Base-by-base conservation (phyloP, 208 protist genomes). In the Trypanosomatidae sp. region DNA sequence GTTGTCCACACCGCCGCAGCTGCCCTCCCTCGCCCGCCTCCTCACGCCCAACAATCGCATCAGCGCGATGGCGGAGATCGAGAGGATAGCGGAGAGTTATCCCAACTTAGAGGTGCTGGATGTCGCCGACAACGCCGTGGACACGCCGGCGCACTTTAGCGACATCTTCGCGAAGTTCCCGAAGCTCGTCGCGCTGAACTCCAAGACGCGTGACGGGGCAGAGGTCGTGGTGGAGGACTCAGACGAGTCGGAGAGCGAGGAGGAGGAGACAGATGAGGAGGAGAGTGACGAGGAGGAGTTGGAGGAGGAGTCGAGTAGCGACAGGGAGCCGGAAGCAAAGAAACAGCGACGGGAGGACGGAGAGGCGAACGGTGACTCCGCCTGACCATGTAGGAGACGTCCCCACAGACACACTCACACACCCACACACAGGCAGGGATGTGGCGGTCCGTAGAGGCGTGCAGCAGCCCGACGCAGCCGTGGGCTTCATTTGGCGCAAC, bases 11-110 rank as follows among this genome's bases (percentile, higher is more conserved):
- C 73, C 75, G 36, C 75, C 86, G 8, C 15, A 52, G 9, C 75
- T 81, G 22, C 46, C 74, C 2, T 79, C 73, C 8, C 64, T 93
- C 58, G 65, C 47, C 46, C 85, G 86, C 4, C 71, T 96, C 28
- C 83, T 91, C 41, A 77, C 91, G 66, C 71, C 88, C 1, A 96
- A 96, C 78, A 96, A 96, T 69, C 60, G 76, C 15, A 66, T 96
- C 4, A 56, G 58, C 4, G 44, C 67, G 15, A 76, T 88, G 74
- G 81, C 53, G 2, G 89, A 96, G 77, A 65, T 96, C 15, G 41
- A 78, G 19, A 71, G 67, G 13, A 68, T 96, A 3, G 83, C 89
- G 0, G 41, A 50, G 8, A 77, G 84, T 2, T 96, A 88, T 71
- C 82, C 88, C 6, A 69, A 77, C 22, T 36, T 96, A 41, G 83